phyloP scores from a whole-genome alignment of 116 monocot species.

The Papilionanthe hybrid region DNA sequence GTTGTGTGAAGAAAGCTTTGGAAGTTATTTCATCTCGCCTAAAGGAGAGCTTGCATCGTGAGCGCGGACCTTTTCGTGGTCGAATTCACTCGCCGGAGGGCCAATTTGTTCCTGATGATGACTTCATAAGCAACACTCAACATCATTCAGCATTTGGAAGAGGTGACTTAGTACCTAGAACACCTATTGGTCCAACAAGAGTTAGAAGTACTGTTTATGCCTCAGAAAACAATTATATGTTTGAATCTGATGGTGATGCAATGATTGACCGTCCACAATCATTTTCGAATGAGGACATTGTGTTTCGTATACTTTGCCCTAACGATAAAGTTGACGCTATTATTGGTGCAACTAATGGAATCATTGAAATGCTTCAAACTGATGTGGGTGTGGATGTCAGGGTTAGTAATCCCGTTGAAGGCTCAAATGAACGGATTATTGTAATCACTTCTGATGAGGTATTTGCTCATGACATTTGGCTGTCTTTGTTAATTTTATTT shows the following conservation, averaged over 20 bases:
- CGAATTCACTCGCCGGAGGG: constrained; percentile 58
- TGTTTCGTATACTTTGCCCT: constrained; percentile 86
- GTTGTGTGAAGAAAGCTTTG: constrained; percentile 81
- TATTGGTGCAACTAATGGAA: constrained; percentile 48
- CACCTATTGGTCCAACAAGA: constrained; percentile 30
- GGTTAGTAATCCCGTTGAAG: constrained; percentile 57
- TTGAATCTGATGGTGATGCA: constrained; percentile 49
- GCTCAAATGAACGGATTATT: constrained; percentile 67
- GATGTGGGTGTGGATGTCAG: constrained; percentile 85
- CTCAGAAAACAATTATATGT: constrained; percentile 38
- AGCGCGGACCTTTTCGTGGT: constrained; percentile 72
- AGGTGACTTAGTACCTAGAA: constrained; percentile 38
- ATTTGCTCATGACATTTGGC: not conserved
- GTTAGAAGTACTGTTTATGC: constrained; percentile 37
- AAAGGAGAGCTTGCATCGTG: constrained; percentile 91
- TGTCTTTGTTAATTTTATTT: not conserved
- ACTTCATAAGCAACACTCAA: constrained; percentile 32
- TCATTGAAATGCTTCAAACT: constrained; percentile 60
- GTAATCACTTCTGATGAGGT: constrained; percentile 87
- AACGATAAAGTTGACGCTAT: constrained; percentile 60
- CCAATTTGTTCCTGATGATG: constrained; percentile 48
- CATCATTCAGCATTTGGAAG: constrained; percentile 43
- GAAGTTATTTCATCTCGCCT: constrained; percentile 68
- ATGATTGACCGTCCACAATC: constrained; percentile 31
- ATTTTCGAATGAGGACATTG: constrained; percentile 46